A percentile compares a stretch with the other conserved stretches of the same genome.
Conservation (phyloP, 805 yeast genomes). For the Cyberlindnera nakhonratchasimensis region DNA sequence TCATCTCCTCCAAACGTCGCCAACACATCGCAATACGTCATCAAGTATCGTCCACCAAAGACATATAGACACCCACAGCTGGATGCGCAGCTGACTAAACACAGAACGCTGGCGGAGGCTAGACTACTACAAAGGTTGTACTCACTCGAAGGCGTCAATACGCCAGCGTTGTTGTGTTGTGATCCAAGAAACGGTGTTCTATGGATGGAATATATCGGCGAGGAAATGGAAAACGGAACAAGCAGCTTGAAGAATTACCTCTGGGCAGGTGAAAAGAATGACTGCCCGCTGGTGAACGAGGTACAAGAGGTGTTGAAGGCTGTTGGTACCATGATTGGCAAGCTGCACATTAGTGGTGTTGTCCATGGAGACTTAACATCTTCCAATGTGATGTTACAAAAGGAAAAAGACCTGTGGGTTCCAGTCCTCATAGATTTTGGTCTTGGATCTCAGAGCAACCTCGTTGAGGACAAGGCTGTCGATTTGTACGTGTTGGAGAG, state of each 20-base stretch:
- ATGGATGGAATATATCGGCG: conserved; percentile 84
- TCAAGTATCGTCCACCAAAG: conserved; percentile 86
- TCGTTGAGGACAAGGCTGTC: conserved; percentile 95
- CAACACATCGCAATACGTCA: conserved; percentile 44
- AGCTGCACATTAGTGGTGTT: conserved; percentile 70
- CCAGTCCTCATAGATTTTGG: conserved; percentile 91
- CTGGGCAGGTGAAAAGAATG: conserved; percentile 61
- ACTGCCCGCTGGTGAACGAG: conserved; percentile 30
- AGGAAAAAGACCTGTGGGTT: conserved; percentile 21
- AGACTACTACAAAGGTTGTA: conserved; percentile 62
- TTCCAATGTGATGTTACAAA: conserved; percentile 67
- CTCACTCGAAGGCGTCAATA: conserved; percentile 47
- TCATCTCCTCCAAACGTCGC: conserved; percentile 29
- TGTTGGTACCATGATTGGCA: conserved; percentile 69
- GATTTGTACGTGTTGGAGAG: conserved; percentile 92
- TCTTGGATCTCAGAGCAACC: conserved; percentile 66
- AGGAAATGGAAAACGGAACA: conserved; percentile 43
- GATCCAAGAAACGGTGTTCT: conserved; percentile 77
- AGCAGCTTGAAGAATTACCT: conserved; percentile 71
- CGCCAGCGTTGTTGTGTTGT: conserved; percentile 72
- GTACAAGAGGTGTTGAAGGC: conserved; percentile 43
- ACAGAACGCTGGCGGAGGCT: conserved; percentile 81
- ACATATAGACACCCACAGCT: conserved; percentile 85
- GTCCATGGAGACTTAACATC: conserved; percentile 94
- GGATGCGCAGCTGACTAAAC: conserved; percentile 72